Percentiles rank a stretch among this genome's conserved stretches.
These are phyloP conservation scores for Chaetomium sp. DNA, from an alignment of 2,329 filamentous ascomycete species.

Conservation along the genomic window DNA sequence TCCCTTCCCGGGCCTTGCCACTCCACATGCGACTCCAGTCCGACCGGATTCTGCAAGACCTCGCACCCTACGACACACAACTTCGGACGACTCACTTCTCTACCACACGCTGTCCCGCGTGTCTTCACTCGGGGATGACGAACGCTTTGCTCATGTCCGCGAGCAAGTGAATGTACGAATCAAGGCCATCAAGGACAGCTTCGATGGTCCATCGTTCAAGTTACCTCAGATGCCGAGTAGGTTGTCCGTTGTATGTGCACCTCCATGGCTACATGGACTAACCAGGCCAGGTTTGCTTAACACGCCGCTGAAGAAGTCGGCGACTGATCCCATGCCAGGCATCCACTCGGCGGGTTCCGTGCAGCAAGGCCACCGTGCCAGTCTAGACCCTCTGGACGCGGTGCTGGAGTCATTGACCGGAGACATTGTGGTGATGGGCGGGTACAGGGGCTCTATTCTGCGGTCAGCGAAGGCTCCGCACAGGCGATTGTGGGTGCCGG, in stretches of 20 bases:
- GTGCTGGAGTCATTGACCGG: conserved; percentile 71
- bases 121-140: conserved; percentile 83
- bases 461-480: conserved; percentile 79
- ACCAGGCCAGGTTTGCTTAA: conserved; percentile 33
- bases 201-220: conserved; percentile 77
- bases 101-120: conserved; percentile 74
- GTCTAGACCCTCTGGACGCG: conserved; percentile 49
- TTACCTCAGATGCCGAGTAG: conserved; percentile 61
- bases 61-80: conserved; percentile 57
- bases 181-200: conserved; percentile 87
- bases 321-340: conserved; percentile 23
- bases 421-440: conserved; percentile 85
- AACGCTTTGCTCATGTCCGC: conserved; percentile 75
- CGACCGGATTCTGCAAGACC: conserved; percentile 34
- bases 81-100: conserved; percentile 78
- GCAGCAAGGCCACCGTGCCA: conserved; percentile 31
- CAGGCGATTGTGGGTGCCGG: conserved; percentile 89
- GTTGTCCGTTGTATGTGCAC: conserved; percentile 19
- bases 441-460: conserved; percentile 87
- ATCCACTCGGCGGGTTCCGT: conserved; percentile 22
- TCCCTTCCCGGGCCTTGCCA: neutral
- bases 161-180: conserved; percentile 86
- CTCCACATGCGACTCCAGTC: conserved; percentile 13
- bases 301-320: conserved; percentile 37
- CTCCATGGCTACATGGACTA: conserved; percentile 16